These are phyloP conservation scores for Nitzschia sp. DNA, from an alignment of 108 stramenopile genomes.

Conservation along the genomic window DNA sequence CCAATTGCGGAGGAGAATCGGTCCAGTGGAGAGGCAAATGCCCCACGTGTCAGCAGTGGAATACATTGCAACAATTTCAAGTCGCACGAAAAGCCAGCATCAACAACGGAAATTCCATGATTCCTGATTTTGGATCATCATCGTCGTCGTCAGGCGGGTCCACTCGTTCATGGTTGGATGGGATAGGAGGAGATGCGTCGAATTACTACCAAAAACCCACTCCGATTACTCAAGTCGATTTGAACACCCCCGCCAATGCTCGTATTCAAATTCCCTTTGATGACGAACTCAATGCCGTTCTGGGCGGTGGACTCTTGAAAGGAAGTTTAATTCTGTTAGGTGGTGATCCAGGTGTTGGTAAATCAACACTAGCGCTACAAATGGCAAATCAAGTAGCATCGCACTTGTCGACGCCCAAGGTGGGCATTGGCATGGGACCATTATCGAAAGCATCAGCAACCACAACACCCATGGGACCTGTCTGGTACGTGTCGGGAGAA, in stretches of 20 bases:
- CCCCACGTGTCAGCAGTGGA: conserved; percentile 91
- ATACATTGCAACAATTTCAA: conserved; percentile 80
- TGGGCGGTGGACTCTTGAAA: conserved; percentile 92
- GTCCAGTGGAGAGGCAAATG: conserved; percentile 93
- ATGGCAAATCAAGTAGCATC: conserved; percentile 67
- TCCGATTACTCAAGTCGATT: conserved; percentile 64
- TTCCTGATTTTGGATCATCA: neutral
- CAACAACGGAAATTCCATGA: neutral
- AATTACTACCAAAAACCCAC: conserved; percentile 35
- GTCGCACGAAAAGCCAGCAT: conserved; percentile 30
- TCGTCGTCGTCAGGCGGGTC: neutral
- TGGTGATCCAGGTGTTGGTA: conserved; percentile 92
- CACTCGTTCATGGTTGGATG: conserved; percentile 73
- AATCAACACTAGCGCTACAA: conserved; percentile 76
- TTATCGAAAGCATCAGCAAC: neutral
- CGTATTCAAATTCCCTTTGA: conserved; percentile 66
- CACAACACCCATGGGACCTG: conserved; percentile 51
- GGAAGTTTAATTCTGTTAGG: conserved; percentile 89
- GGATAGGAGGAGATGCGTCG: conserved; percentile 19
- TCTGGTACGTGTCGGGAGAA: conserved; percentile 93
- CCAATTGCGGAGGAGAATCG: conserved; percentile 86
- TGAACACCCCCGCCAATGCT: conserved; percentile 31
- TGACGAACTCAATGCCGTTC: conserved; percentile 85
- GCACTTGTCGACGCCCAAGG: conserved; percentile 37
- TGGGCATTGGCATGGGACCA: conserved; percentile 75